phyloP scores from a whole-genome alignment of 768 basidiomycete genomes.

The Leccinum subgranulosum region DNA sequence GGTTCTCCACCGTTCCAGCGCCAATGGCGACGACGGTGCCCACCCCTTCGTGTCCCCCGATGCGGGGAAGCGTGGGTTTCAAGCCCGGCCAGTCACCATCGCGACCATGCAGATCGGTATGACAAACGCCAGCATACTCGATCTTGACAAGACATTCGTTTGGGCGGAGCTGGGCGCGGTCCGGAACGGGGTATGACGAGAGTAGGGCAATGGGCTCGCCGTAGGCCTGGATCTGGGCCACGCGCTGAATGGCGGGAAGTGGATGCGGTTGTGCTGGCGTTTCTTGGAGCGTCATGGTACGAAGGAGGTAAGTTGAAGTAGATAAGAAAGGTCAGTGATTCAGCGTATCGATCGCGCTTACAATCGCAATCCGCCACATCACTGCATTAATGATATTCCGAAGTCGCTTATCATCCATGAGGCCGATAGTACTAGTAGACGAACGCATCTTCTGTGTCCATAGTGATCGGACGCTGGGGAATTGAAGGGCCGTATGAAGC shows the following conservation, averaged over 20 bases:
- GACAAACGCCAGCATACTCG: conserved; percentile 42
- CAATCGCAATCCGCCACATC: no score
- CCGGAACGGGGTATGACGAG: conserved; percentile 16
- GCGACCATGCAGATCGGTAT: conserved; percentile 39
- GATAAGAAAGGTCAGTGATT: no score
- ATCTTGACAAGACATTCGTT: conserved; percentile 40
- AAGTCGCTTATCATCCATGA: no score
- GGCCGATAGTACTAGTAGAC: no score
- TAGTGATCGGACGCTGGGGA: no score
- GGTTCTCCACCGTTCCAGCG: conserved; percentile 27
- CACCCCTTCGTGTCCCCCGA: conserved; percentile 48
- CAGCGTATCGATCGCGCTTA: no score
- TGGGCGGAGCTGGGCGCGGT: conserved; percentile 13
- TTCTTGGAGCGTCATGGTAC: background rate
- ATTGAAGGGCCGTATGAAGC: no score
- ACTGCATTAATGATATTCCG: no score
- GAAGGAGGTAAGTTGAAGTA: no score
- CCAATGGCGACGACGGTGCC: conserved; percentile 45
- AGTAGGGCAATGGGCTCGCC: conserved; percentile 13
- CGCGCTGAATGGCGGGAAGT: conserved; percentile 25
- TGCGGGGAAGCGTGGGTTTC: conserved; percentile 28
- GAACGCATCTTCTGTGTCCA: no score
- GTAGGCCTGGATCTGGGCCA: conserved; percentile 19
- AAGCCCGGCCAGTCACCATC: conserved; percentile 36
- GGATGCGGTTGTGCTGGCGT: background rate